phyloP scores from a whole-genome alignment of 805 yeast genomes.

The Myxozyma neglecta region DNA sequence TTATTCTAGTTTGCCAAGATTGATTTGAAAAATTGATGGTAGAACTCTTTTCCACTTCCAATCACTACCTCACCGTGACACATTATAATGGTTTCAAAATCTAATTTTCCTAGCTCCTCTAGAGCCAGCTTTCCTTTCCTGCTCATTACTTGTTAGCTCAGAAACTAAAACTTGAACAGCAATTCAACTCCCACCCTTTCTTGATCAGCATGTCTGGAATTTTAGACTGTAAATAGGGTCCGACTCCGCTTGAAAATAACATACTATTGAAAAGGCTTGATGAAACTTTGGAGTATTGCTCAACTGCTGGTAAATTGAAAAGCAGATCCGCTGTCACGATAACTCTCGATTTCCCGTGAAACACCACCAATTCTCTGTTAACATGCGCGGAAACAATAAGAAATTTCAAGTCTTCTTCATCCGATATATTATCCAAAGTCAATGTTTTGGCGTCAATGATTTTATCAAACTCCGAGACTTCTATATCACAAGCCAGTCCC shows the following conservation, averaged over 20 bases:
- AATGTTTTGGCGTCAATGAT: conserved; percentile 39
- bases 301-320: conserved; percentile 54
- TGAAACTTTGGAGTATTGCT: conserved; percentile 42
- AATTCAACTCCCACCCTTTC: conserved; percentile 7
- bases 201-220: neutral
- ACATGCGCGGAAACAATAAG: conserved; percentile 56
- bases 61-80: conserved; percentile 63
- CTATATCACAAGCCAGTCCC: conserved; percentile 44
- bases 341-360: conserved; percentile 49
- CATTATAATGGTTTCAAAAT: conserved; percentile 51
- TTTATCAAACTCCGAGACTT: conserved; percentile 44
- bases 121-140: conserved; percentile 28
- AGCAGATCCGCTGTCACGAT: conserved; percentile 60
- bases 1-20: neutral
- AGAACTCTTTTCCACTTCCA: conserved; percentile 37
- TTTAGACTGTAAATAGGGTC: neutral
- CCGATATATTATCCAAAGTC: conserved; percentile 35
- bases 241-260: conserved; percentile 2
- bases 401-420: conserved; percentile 48
- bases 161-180: neutral
- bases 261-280: neutral
- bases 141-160: neutral
- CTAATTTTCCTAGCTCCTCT: conserved; percentile 42
- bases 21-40: neutral
- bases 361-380: conserved; percentile 58